These are phyloP conservation scores for Alternaria rosae DNA, from an alignment of 2,329 filamentous ascomycete genomes.

Conservation along the genomic window DNA sequence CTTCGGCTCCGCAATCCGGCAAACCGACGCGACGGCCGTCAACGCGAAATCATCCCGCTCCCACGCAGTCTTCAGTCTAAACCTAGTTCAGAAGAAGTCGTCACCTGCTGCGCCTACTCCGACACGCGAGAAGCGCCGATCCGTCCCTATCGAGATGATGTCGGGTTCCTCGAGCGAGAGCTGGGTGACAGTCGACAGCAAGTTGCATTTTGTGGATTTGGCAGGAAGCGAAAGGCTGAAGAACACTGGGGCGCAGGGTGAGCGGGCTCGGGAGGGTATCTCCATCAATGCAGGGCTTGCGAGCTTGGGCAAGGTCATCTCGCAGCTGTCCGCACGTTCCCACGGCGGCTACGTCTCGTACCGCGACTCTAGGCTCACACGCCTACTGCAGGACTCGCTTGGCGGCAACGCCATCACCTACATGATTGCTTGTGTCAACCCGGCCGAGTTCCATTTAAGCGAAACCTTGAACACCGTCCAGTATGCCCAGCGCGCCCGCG, in stretches of 20 bases:
- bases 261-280: constrained; percentile 93
- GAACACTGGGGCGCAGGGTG: constrained; percentile 94
- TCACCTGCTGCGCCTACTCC: constrained; percentile 57
- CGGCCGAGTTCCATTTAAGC: constrained; percentile 94
- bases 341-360: constrained; percentile 93
- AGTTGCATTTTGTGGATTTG: constrained; percentile 97
- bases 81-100: constrained; percentile 84
- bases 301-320: constrained; percentile 96
- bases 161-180: constrained; percentile 62
- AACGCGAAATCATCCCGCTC: constrained; percentile 98
- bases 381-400: constrained; percentile 92
- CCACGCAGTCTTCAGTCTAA: constrained; percentile 95
- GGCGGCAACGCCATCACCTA: constrained; percentile 98
- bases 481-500: constrained; percentile 93
- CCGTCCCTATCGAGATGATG: constrained; percentile 83
- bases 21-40: constrained; percentile 95
- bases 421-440: constrained; percentile 98
- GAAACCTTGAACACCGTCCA: constrained; percentile 96
- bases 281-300: constrained; percentile 97
- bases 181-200: constrained; percentile 91
- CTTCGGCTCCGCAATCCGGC: constrained; percentile 91
- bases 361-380: constrained; percentile 95
- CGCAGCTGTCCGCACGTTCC: constrained; percentile 90
- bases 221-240: constrained; percentile 96
- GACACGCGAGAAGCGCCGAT: constrained; percentile 81